A percentile compares a stretch with the other conserved stretches of the same genome.
phyloP scores from a whole-genome alignment of 352 stramenopile genomes.

The Pythium graminicola region DNA sequence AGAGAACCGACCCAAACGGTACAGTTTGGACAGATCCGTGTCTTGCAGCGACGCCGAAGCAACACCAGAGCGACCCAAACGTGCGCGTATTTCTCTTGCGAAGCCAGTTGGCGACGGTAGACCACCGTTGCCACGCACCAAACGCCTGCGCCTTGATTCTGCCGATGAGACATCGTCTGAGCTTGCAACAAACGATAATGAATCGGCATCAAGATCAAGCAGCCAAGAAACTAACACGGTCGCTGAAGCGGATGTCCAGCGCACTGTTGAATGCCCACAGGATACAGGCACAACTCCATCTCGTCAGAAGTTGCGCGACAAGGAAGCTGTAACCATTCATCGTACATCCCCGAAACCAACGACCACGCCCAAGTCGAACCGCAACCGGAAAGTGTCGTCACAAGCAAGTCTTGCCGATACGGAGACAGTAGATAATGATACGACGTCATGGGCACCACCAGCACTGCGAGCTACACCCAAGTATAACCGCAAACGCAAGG shows the following conservation, averaged over 20 bases:
- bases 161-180: neutral
- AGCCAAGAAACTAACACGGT: constrained; percentile 3
- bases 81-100: constrained; percentile 8
- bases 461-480: constrained; percentile 1
- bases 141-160: constrained; percentile 6
- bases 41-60: constrained; percentile 13
- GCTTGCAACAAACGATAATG: neutral
- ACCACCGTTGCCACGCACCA: constrained; percentile 9
- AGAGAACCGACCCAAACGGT: constrained; percentile 2
- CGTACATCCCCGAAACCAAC: neutral
- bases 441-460: neutral
- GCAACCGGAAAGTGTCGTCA: neutral
- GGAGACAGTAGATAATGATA: neutral
- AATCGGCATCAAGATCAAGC: neutral
- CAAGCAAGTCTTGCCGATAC: neutral
- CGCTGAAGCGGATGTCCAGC: neutral
- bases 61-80: constrained; percentile 9
- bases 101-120: neutral
- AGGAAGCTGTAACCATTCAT: neutral
- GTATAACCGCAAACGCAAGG: constrained; percentile 1
- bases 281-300: constrained; percentile 1
- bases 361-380: constrained; percentile 3
- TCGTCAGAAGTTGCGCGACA: neutral
- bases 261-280: neutral
- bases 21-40: constrained; percentile 7